A percentile compares a stretch with the other conserved stretches of the same genome.
phyloP scores from a whole-genome alignment of 805 yeast genomes.

The Ogataea sp. region DNA sequence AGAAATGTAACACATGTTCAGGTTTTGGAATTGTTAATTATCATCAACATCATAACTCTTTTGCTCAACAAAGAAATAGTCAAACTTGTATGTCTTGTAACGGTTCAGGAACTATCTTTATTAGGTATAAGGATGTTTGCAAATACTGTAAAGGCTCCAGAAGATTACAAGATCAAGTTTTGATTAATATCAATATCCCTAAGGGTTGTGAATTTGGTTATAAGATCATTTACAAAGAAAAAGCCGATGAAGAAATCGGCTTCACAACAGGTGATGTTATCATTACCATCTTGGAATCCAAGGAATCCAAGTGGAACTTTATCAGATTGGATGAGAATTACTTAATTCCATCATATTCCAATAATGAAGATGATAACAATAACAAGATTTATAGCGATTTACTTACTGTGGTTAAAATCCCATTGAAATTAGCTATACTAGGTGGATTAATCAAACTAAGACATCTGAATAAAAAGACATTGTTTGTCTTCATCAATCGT shows the following conservation, averaged over 20 bases:
- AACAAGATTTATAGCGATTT: slow-evolving; percentile 8
- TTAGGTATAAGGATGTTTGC: slow-evolving; percentile 28
- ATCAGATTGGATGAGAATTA: slow-evolving; percentile 28
- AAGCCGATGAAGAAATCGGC: slow-evolving; percentile 56
- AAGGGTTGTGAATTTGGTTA: slow-evolving; percentile 52
- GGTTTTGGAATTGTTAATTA: slow-evolving; percentile 33
- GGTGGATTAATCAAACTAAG: slow-evolving; percentile 22
- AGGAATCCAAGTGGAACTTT: slow-evolving; percentile 21
- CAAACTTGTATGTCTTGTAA: slow-evolving; percentile 37
- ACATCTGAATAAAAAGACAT: slow-evolving; percentile 28
- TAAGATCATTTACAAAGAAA: slow-evolving; percentile 43
- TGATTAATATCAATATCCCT: slow-evolving; percentile 42
- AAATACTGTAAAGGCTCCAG: slow-evolving; percentile 36
- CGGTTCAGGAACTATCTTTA: slow-evolving; percentile 29
- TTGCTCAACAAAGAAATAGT: slow-evolving; percentile 33
- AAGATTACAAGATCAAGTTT: slow-evolving; percentile 37
- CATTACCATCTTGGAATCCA: slow-evolving; percentile 34
- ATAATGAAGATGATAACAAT: slow-evolving; percentile 3
- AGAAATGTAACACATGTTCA: slow-evolving; percentile 28
- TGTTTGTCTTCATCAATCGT: slow-evolving; percentile 32
- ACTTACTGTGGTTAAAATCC: slow-evolving; percentile 10
- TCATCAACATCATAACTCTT: too few relatives aligned
- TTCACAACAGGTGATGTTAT: slow-evolving; percentile 62
- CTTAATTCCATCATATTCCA: neutral
- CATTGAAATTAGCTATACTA: slow-evolving; percentile 16